phyloP scores from a whole-genome alignment of 768 basidiomycete genomes.

The Naganishia kalamii region DNA sequence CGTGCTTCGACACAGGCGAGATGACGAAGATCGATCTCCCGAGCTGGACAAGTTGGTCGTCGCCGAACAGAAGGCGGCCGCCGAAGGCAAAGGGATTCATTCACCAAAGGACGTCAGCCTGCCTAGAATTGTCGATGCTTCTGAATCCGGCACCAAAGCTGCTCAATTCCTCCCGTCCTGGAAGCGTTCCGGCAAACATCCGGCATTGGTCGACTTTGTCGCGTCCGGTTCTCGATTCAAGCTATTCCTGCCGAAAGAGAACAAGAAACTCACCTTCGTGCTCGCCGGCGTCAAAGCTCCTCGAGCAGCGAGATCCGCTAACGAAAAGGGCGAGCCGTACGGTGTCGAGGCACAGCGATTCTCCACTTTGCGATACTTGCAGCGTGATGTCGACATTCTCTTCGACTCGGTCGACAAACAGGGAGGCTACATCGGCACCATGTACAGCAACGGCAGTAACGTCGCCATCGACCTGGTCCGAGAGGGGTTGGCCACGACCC shows the following conservation, averaged over 20 bases:
- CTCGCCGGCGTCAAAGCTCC: constrained; percentile 87
- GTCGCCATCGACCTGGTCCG: constrained; percentile 72
- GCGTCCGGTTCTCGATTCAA: constrained; percentile 93
- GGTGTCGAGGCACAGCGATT: constrained; percentile 78
- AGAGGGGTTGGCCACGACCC: constrained; percentile 83
- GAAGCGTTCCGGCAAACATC: constrained; percentile 76
- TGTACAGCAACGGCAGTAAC: constrained; percentile 80
- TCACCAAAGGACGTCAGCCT: constrained; percentile 80
- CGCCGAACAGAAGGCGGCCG: constrained; percentile 79
- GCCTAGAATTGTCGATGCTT: constrained; percentile 78
- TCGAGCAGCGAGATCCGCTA: constrained; percentile 66
- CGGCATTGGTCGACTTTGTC: constrained; percentile 83
- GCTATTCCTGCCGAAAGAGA: constrained; percentile 83
- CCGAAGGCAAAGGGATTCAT: constrained; percentile 77
- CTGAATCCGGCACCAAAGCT: constrained; percentile 74
- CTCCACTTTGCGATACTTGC: constrained; percentile 73
- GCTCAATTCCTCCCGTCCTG: constrained; percentile 81
- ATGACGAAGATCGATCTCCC: constrained; percentile 90
- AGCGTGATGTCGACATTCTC: constrained; percentile 89
- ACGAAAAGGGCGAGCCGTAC: constrained; percentile 83
- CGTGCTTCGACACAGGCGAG: constrained; percentile 82
- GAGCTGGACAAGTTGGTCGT: constrained; percentile 94
- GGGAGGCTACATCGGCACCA: constrained; percentile 86
- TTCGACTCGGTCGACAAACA: constrained; percentile 86
- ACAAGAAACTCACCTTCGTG: constrained; percentile 86